Percentiles rank a stretch among this genome's conserved stretches.
phyloP scores from a whole-genome alignment of 2,329 filamentous ascomycete species.

The Colletotrichum spaethianum region DNA sequence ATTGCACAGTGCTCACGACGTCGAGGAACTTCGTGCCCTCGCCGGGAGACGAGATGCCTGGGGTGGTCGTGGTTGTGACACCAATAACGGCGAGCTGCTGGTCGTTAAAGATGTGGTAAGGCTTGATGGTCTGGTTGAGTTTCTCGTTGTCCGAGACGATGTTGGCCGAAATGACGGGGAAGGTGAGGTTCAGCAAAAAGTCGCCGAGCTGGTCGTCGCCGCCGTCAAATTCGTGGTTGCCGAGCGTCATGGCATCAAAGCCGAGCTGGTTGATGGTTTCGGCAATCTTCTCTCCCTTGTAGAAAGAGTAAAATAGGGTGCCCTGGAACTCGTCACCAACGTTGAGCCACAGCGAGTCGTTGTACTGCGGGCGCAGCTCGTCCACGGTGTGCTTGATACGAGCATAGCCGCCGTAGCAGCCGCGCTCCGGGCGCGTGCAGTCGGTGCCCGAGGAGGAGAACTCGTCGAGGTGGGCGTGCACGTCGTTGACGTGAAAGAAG shows the following conservation, averaged over 20 bases:
- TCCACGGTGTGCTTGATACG: slow-evolving; percentile 74
- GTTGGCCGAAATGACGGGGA: slow-evolving; percentile 75
- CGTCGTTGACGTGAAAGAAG: slow-evolving; percentile 80
- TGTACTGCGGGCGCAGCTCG: slow-evolving; percentile 67
- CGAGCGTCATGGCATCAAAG: slow-evolving; percentile 78
- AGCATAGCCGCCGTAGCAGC: slow-evolving; percentile 76
- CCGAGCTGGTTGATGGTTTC: slow-evolving; percentile 75
- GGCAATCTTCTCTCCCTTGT: slow-evolving; percentile 77
- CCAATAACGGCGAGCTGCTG: slow-evolving; percentile 75
- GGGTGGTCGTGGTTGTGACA: slow-evolving; percentile 73
- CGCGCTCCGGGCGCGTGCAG: slow-evolving; percentile 68
- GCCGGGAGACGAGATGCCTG: slow-evolving; percentile 71
- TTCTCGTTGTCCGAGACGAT: slow-evolving; percentile 71
- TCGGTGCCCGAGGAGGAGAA: slow-evolving; percentile 74
- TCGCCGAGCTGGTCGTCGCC: slow-evolving; percentile 74
- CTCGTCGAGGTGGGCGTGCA: slow-evolving; percentile 77
- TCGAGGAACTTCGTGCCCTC: slow-evolving; percentile 71
- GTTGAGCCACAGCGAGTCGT: slow-evolving; percentile 75
- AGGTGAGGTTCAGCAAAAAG: slow-evolving; percentile 75
- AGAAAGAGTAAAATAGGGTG: slow-evolving; percentile 77
- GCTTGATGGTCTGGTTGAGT: slow-evolving; percentile 75
- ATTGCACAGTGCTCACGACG: slow-evolving; percentile 70
- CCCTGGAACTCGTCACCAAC: slow-evolving; percentile 80
- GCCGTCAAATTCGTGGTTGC: slow-evolving; percentile 78
- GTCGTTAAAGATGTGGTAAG: slow-evolving; percentile 75